These are phyloP conservation scores for Fusarium odoratissimum DNA, from an alignment of 2,329 filamentous ascomycete species.

Conservation along the genomic window DNA sequence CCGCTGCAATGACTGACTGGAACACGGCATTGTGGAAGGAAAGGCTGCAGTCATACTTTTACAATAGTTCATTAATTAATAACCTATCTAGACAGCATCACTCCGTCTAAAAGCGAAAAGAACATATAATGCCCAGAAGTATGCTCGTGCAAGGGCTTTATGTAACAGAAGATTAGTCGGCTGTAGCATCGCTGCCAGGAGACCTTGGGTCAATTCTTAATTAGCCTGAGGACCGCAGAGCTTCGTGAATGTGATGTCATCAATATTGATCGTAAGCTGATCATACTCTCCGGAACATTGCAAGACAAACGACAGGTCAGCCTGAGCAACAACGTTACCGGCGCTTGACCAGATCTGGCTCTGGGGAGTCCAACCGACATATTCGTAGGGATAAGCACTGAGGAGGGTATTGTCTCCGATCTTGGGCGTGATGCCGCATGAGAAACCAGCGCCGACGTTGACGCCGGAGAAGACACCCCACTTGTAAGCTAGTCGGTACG, in stretches of 20 bases:
- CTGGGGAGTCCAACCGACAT: neutral
- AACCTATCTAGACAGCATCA: neutral
- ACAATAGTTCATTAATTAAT: too few species aligned
- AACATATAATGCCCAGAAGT: neutral
- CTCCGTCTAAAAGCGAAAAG: neutral
- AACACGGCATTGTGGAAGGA: too few species aligned
- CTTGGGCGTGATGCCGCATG: neutral
- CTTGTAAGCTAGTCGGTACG: neutral
- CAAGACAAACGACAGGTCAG: neutral
- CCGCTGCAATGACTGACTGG: too few species aligned
- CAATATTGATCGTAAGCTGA: neutral
- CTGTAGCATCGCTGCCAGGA: fast-evolving
- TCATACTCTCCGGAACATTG: neutral
- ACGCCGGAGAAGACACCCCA: neutral
- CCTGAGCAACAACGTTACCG: neutral
- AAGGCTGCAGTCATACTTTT: too few species aligned
- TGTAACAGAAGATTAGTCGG: fast-evolving
- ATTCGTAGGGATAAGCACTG: fast-evolving
- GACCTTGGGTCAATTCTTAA: fast-evolving
- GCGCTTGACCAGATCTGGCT: neutral
- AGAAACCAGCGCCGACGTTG: fast-evolving
- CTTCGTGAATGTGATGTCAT: neutral
- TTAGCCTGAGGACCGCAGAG: neutral
- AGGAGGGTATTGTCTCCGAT: neutral
- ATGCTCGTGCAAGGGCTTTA: too few species aligned